Conservation (phyloP, 2,329 filamentous ascomycete genomes). For the Penicillium sp. region DNA sequence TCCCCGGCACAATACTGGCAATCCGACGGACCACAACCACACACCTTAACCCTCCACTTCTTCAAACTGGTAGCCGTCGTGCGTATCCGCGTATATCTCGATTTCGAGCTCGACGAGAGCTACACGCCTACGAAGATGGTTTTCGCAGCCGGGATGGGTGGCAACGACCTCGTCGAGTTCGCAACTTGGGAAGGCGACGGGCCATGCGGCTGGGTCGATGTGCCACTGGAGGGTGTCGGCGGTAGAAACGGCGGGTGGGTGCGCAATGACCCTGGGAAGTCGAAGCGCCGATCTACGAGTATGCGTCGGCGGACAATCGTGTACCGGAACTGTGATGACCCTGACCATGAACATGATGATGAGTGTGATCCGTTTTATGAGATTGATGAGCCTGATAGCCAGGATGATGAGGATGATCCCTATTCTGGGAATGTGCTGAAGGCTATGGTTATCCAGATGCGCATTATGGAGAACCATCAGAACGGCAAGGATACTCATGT, state of each 20-base stretch:
- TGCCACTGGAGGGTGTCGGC: conserved; percentile 66
- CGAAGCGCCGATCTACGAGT: conserved; percentile 18
- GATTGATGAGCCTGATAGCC: conserved; percentile 29
- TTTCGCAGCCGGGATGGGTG: conserved; percentile 84
- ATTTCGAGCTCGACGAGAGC: conserved; percentile 89
- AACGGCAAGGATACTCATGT: conserved; percentile 99
- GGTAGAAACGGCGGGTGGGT: conserved; percentile 41
- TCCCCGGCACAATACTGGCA: conserved; percentile 63
- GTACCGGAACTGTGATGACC: conserved; percentile 18
- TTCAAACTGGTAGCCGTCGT: conserved; percentile 54
- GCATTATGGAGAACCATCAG: conserved; percentile 94
- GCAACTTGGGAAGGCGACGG: conserved; percentile 73
- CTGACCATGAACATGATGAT: conserved; percentile 15
- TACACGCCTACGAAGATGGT: conserved; percentile 94
- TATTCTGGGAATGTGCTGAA: conserved; percentile 72
- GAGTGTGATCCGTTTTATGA: conserved; percentile 29
- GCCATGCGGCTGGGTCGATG: conserved; percentile 87
- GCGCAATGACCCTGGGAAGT: conserved; percentile 18
- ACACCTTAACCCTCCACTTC: conserved; percentile 64
- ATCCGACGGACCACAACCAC: conserved; percentile 65
- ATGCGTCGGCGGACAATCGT: conserved; percentile 13
- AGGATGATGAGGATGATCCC: conserved; percentile 32
- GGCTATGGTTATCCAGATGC: conserved; percentile 86
- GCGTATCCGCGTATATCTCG: conserved; percentile 62
- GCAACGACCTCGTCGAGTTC: conserved; percentile 89